phyloP scores from a whole-genome alignment of 2,329 filamentous ascomycete species.

The Xylariomycetidae sp. region DNA sequence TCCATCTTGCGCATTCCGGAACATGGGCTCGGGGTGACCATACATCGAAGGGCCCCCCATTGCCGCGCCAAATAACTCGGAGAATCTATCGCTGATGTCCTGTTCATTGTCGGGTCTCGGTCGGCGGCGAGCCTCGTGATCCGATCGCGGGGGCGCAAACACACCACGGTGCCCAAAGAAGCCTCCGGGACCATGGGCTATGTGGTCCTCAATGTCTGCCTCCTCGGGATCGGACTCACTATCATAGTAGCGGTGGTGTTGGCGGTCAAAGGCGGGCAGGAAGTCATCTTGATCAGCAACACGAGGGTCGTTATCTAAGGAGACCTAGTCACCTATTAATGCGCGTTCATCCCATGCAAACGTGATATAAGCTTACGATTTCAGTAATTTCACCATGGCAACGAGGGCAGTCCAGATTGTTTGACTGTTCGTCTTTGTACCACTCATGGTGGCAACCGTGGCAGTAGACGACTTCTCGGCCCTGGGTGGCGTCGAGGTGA shows the following conservation, averaged over 20 bases:
- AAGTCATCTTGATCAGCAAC: slow-evolving; percentile 7
- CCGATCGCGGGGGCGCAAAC: slow-evolving; percentile 15
- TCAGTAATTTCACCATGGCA: slow-evolving; percentile 78
- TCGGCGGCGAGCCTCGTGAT: slow-evolving; percentile 9
- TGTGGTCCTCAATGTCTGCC: slow-evolving; percentile 49
- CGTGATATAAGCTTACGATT: slow-evolving; percentile 60
- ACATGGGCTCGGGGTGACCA: slow-evolving; percentile 20
- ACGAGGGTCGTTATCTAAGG: slow-evolving; percentile 57
- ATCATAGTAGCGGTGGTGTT: slow-evolving; percentile 16
- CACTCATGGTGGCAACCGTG: slow-evolving; percentile 77
- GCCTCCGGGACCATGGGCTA: slow-evolving; percentile 33
- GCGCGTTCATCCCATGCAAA: background rate
- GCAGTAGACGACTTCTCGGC: slow-evolving; percentile 75
- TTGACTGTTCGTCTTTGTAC: slow-evolving; percentile 61
- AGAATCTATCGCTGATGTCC: slow-evolving; percentile 34
- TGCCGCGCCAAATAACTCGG: slow-evolving; percentile 26
- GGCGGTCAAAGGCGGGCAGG: slow-evolving; percentile 6
- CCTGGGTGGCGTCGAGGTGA: slow-evolving; percentile 44
- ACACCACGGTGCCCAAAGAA: slow-evolving; percentile 34
- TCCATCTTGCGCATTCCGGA: slow-evolving; percentile 13
- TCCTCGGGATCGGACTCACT: slow-evolving; percentile 53
- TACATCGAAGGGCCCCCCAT: slow-evolving; percentile 17
- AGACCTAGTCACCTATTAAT: slow-evolving; percentile 37
- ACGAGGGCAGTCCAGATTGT: slow-evolving; percentile 61
- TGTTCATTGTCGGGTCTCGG: slow-evolving; percentile 18